Conservation (phyloP, 805 yeast species). For the Hanseniaspora guilliermondii region DNA sequence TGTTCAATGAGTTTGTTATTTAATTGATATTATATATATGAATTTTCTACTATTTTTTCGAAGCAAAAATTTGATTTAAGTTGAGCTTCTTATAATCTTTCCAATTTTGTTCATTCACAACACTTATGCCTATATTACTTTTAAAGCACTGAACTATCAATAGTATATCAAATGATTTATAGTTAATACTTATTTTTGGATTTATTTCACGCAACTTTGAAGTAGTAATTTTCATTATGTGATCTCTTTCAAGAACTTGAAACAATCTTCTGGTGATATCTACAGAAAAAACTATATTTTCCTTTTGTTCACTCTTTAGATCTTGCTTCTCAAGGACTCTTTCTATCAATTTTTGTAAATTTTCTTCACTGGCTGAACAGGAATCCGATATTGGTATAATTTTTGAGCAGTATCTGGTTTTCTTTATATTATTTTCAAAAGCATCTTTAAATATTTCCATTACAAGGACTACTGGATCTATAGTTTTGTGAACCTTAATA, state of each 20-base stretch:
- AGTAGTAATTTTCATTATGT: conserved; percentile 63
- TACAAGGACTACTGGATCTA: conserved; percentile 66
- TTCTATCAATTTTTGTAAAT: conserved; percentile 46
- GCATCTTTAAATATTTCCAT: conserved; percentile 51
- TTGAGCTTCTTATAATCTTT: conserved; percentile 57
- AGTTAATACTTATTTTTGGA: not conserved
- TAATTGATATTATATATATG: not conserved
- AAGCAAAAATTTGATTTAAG: conserved; percentile 63
- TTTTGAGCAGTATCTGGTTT: conserved; percentile 63
- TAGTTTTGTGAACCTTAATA: conserved; percentile 65
- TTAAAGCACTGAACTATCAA: conserved; percentile 81
- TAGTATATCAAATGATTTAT: conserved; percentile 59
- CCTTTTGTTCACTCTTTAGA: conserved; percentile 35
- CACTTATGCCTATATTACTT: conserved; percentile 76
- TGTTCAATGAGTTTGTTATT: conserved; percentile 5
- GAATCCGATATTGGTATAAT: conserved; percentile 70
- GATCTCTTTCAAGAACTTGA: conserved; percentile 55
- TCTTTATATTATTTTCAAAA: conserved; percentile 32
- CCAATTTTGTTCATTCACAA: conserved; percentile 46
- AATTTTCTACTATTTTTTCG: conserved; percentile 21
- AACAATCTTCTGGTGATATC: conserved; percentile 70
- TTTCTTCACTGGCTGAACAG: conserved; percentile 58
- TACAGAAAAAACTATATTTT: conserved; percentile 52
- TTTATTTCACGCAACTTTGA: conserved; percentile 32
- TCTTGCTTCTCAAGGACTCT: conserved; percentile 58